A percentile compares a stretch with the other conserved stretches of the same genome.
Evolutionary conservation across 208 protist species (phyloP).

Genomic region (Wallacemonas sp.): DNA sequence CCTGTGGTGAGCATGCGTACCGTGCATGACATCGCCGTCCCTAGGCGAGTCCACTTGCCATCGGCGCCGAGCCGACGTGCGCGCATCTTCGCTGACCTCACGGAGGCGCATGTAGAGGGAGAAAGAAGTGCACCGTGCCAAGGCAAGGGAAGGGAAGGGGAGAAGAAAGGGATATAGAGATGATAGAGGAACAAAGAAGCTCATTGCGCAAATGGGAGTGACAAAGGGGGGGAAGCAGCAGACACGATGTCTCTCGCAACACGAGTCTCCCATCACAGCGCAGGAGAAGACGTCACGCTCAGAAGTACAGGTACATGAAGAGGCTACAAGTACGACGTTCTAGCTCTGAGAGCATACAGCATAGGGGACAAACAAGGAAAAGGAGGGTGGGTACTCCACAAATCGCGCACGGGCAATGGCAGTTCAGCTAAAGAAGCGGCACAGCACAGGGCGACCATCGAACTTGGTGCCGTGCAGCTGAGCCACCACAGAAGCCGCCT

Average conservation of each 20-base stretch:
- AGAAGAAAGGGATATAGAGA: background rate
- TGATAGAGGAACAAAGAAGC: background rate
- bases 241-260: too few species aligned
- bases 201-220: too few species aligned
- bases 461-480: conserved; percentile 58
- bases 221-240: too few species aligned
- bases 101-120: background rate
- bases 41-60: background rate
- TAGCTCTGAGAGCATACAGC: too few species aligned
- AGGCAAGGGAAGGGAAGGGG: background rate
- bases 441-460: conserved; percentile 55
- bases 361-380: too few species aligned
- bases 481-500: conserved; percentile 54
- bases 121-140: background rate
- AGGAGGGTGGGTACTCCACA: too few species aligned
- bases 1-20: conserved; percentile 43
- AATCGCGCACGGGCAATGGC: too few species aligned
- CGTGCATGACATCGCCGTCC: too few species aligned
- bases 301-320: too few species aligned
- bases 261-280: too few species aligned
- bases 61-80: background rate
- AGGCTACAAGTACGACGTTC: too few species aligned
- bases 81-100: background rate
- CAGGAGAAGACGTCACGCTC: too few species aligned
- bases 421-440: conserved; percentile 65